Conservation (phyloP, 2,329 filamentous ascomycete genomes). For the Xylariaceae sp. region DNA sequence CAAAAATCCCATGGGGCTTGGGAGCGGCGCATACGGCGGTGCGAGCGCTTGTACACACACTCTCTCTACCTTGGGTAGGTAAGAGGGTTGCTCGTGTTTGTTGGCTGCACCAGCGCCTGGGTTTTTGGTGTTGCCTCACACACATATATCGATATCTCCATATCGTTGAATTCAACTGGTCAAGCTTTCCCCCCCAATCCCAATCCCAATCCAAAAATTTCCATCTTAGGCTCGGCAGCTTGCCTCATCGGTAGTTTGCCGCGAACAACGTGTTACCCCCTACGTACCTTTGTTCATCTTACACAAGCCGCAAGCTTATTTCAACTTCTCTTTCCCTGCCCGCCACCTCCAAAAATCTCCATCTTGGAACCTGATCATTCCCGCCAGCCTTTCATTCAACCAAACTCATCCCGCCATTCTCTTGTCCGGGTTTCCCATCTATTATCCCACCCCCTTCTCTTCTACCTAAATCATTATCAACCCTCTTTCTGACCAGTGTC, state of each 20-base stretch:
- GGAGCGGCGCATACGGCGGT: neutral
- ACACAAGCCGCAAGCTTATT: slow-evolving; percentile 34
- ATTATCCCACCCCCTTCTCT: neutral
- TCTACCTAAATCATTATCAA: neutral
- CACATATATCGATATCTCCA: slow-evolving; percentile 8
- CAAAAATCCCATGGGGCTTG: neutral
- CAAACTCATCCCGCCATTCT: slow-evolving; percentile 1
- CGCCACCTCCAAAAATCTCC: slow-evolving; percentile 31
- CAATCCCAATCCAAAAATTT: slow-evolving; percentile 24
- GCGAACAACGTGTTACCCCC: slow-evolving; percentile 27
- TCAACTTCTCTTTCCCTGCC: slow-evolving; percentile 28
- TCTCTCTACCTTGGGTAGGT: no score
- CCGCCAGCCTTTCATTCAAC: slow-evolving; percentile 5
- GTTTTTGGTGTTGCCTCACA: neutral
- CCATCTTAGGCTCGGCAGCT: slow-evolving; percentile 19
- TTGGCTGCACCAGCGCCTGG: neutral
- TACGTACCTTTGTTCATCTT: slow-evolving; percentile 9
- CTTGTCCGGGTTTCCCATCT: neutral
- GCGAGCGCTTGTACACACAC: neutral
- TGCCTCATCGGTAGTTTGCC: slow-evolving; percentile 31
- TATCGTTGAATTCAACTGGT: slow-evolving; percentile 33
- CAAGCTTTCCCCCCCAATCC: slow-evolving; percentile 33
- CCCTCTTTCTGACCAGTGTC: neutral
- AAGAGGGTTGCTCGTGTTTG: neutral
- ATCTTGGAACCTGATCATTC: neutral